These are phyloP conservation scores for Dujonia santamariae DNA, from an alignment of 1,139 yeast species.

Conservation along the genomic window DNA sequence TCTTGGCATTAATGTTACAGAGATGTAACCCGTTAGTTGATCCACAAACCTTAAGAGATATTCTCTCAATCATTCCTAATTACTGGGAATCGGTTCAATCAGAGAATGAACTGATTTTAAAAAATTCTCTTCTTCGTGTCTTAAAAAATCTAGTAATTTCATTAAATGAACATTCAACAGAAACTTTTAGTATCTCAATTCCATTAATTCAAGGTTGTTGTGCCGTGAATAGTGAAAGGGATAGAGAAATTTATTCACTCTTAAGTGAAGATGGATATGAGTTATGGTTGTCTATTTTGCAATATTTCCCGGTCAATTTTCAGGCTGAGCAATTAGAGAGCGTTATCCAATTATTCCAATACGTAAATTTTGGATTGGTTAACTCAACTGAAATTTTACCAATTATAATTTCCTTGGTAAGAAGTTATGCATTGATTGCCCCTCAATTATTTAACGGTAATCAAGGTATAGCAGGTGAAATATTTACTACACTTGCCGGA, in stretches of 20 bases:
- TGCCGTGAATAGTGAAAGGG: slow-evolving; percentile 8
- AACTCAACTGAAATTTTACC: slow-evolving; percentile 79
- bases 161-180: slow-evolving; percentile 55
- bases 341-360: slow-evolving; percentile 44
- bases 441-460: slow-evolving; percentile 40
- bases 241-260: slow-evolving; percentile 61
- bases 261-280: slow-evolving; percentile 87
- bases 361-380: slow-evolving; percentile 48
- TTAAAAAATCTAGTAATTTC: slow-evolving; percentile 64
- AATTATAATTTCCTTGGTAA: slow-evolving; percentile 59
- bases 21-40: slow-evolving; percentile 61
- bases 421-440: slow-evolving; percentile 66
- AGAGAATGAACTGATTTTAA: slow-evolving; percentile 58
- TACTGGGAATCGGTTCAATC: slow-evolving; percentile 64
- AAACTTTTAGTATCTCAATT: slow-evolving; percentile 60
- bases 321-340: slow-evolving; percentile 16
- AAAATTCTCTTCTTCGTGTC: slow-evolving; percentile 68
- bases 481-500: slow-evolving; percentile 53
- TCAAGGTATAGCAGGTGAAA: slow-evolving; percentile 23
- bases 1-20: slow-evolving; percentile 63
- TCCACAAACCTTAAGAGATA: slow-evolving; percentile 45
- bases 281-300: slow-evolving; percentile 72
- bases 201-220: slow-evolving; percentile 72
- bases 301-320: slow-evolving; percentile 39
- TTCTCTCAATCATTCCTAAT: slow-evolving; percentile 62